Evolutionary conservation across 495 filamentous ascomycete genomes (phyloP).

Genomic region (Neurospora sp.): DNA sequence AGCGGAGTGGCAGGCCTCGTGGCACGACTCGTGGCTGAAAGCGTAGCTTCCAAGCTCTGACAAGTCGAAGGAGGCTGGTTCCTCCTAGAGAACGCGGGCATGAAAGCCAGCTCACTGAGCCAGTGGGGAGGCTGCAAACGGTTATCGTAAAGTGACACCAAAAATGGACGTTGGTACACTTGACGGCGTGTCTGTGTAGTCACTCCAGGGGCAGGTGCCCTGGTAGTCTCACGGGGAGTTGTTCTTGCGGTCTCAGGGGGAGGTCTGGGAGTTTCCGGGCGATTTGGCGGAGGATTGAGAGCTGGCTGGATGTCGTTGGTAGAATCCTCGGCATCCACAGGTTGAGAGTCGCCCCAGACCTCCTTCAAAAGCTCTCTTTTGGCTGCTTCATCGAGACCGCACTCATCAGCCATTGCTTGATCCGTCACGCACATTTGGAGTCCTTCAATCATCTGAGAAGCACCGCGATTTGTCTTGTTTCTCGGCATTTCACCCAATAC

Average conservation of each 20-base stretch:
- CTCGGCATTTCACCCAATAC: neutral
- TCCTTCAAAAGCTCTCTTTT: neutral
- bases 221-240: neutral
- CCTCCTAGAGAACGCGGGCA: neutral
- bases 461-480: neutral
- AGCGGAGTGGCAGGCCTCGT: neutral
- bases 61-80: neutral
- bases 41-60: neutral
- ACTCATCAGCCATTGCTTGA: neutral
- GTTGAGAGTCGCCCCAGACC: neutral
- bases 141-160: neutral
- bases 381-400: neutral
- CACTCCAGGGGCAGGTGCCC: neutral
- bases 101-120: neutral
- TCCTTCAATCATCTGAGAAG: neutral
- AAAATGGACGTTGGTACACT: neutral
- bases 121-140: neutral
- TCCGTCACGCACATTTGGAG: neutral
- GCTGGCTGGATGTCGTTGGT: neutral
- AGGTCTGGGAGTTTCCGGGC: neutral
- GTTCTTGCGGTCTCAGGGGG: neutral
- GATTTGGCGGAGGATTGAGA: neutral
- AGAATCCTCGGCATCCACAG: neutral
- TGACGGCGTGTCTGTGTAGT: neutral
- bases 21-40: neutral